Evolutionary conservation across 148 eudicot genomes (phyloP), one percentile per base, ranked within the genome.

Genomic region (Pharnaceum exiguum): DNA sequence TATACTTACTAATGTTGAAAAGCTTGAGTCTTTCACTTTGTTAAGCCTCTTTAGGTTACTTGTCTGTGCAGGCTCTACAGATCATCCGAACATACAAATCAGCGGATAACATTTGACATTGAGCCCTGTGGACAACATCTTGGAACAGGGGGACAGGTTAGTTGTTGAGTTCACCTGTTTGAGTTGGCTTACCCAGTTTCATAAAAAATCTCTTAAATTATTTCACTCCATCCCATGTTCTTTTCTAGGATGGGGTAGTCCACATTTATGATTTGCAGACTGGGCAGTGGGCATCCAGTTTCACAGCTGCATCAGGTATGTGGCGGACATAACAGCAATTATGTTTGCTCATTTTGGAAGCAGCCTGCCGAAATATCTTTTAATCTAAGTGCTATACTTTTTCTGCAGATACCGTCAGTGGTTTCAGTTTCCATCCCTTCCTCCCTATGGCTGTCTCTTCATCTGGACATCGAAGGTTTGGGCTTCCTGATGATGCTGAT

Each of bases 121-220:
- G 96, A 94, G 62, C 96, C 96, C 55, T 61, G 37, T 36, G 96
- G 99, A 68, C 95, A 65, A 57, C 79, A 94, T 75, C 95, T 94
- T 36, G 99, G 79, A 62, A 83, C 99, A 22, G 99, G 99, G 62
- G 99, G 99, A 60, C 87, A 94, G 93, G 99, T 94, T 75, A 40
- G 45, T 58, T 70, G 53, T 36, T 18, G 38, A 17, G 46, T 44
- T 8, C 37, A 7, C 42, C 21, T 23, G 37, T 3, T 51, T 22
- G 16, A 26, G 3, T 7, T 54, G 10, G 26, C 43, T 12, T 21
- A 25, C 15, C 21, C 12, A 17, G 16, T 24, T 42, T 43, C 17
- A 16, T 26, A 7, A 7, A 53, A 23, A 46, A 26, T 27, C 38
- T 37, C 50, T 19, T 55, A 17, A 18, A 31, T 46, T 35, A 19